Base-by-base conservation (phyloP, 2,329 filamentous ascomycete species). In the Decorospora gaudefroyi region DNA sequence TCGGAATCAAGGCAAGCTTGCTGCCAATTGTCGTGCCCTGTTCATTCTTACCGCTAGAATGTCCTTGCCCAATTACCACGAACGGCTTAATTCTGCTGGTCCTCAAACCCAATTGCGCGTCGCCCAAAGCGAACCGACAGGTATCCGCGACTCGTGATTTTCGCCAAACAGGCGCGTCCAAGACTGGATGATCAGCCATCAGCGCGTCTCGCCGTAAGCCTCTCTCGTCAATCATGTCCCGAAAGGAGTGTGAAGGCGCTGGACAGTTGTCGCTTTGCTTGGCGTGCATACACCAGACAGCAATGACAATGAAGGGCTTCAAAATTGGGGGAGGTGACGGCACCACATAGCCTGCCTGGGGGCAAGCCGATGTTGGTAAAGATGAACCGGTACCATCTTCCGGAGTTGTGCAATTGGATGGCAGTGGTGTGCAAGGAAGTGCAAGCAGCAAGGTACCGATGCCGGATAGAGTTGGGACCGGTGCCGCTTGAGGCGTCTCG, bases 401-500 rank as follows among this genome's bases (percentile, higher is more conserved):
- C n/a, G n/a, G n/a, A n/a, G n/a, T n/a, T n/a, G n/a, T n/a, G n/a
- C n/a, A n/a, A n/a, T n/a, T n/a, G n/a, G n/a, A n/a, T n/a, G n/a
- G n/a, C n/a, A n/a, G n/a, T n/a, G n/a, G n/a, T n/a, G n/a, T n/a
- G n/a, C n/a, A n/a, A n/a, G n/a, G n/a, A n/a, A n/a, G n/a, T n/a
- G n/a, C n/a, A n/a, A n/a, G n/a, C n/a, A 27, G 19, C 22, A 38
- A 40, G 26, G 18, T 23, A n/a, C n/a, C 40, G 17, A 17, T 23
- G 33, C 34, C 33, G 42, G 31, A 34, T 28, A 15, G 22, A 42
- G 26, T 26, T 36, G 18, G 23, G 28, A 11, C 44, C 40, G 36
- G 28, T 30, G 17, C 25, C 50, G 52, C 52, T 51, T 53, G 46
- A 47, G 47, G 48, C 42, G 49, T 27, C 48, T 45, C 42, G 43